Percentiles rank a stretch among this genome's conserved stretches.
phyloP scores from a whole-genome alignment of 179 eudicot species.

The Nepenthes alata region DNA sequence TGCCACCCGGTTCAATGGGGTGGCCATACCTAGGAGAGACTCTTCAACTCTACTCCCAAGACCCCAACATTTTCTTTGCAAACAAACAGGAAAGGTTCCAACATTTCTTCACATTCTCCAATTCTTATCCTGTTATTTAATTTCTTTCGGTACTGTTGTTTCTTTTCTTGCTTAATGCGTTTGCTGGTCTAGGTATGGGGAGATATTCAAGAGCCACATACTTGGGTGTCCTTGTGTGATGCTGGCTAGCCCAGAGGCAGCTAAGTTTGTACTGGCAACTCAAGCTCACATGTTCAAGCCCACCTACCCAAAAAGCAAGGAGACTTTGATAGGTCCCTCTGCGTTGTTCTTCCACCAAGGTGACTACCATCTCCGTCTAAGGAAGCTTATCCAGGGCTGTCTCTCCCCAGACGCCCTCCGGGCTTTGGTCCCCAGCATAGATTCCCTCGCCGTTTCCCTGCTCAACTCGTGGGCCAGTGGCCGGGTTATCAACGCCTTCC shows the following conservation, averaged over 20 bases:
- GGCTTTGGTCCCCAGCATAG: constrained; percentile 32
- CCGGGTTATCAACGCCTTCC: constrained; percentile 36
- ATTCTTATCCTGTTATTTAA: neutral
- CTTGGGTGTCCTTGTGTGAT: constrained; percentile 64
- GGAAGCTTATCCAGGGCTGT: constrained; percentile 47
- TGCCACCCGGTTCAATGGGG: constrained; percentile 64
- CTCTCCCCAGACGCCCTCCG: constrained; percentile 35
- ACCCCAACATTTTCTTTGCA: constrained; percentile 49
- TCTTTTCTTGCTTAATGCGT: neutral
- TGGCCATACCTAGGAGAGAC: constrained; percentile 67
- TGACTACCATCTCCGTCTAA: constrained; percentile 33
- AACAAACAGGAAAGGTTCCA: constrained; percentile 43
- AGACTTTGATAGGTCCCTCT: constrained; percentile 46
- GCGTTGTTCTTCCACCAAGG: constrained; percentile 67
- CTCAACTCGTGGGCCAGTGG: constrained; percentile 31
- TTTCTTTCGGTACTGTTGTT: neutral
- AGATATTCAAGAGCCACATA: constrained; percentile 51
- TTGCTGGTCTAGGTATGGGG: constrained; percentile 40
- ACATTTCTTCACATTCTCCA: neutral
- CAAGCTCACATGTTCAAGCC: constrained; percentile 60
- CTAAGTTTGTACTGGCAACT: constrained; percentile 41
- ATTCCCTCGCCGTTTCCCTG: constrained; percentile 25
- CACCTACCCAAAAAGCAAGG: constrained; percentile 59
- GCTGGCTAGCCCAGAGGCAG: constrained; percentile 55
- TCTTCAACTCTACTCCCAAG: constrained; percentile 43